Base-by-base conservation (phyloP, 352 stramenopile species). In the Phytophthora macrochlamydospora region DNA sequence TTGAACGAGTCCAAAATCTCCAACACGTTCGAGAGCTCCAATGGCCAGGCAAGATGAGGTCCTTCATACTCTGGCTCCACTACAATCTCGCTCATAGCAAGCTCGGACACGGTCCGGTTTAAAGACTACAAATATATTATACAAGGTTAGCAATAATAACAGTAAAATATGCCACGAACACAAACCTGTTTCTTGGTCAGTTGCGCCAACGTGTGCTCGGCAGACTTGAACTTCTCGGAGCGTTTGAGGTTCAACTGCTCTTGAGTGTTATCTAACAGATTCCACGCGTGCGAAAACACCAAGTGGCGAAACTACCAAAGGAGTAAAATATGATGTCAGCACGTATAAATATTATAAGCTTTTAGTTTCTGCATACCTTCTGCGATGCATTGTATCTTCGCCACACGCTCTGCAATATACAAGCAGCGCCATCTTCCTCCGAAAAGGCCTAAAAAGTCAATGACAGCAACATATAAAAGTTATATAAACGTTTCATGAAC, bases 1-100 rank as follows among this genome's bases (percentile, higher is more conserved):
- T 98, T 98, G 61, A 98, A 98, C 4, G 92, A 81, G 54, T 97
- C 91, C 37, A 98, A 71, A 75, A 98, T 88, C 9, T 89, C 77
- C 40, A 98, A 60, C 35, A 97, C 88, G 59, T 93, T 94, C 5
- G 87, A 71, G 9, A 97, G 75, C 18, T 83, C 83, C 59, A 98
- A 64, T 5, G 92, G 92, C 81, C 95, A 98, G 13, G 73, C 66
- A 12, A 98, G 57, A 38, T 83, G 85, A 4, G 90, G 87, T 0
- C 91, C 91, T 1, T 75, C 64, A 62, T 98, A 97, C 29, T 90
- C 79, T 1, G 79, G 49, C 0, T 73, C 65, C 2, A 93, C 67
- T 24, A 65, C 57, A 60, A 93, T 88, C 54, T 70, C 75, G 2
- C 67, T 74, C 33, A 91, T 73, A 30, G 81, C 61, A 50, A 83